Evolutionary conservation across 768 basidiomycete species (phyloP), one percentile per base, ranked within the genome.

Genomic region (Tricholoma saponaceum): DNA sequence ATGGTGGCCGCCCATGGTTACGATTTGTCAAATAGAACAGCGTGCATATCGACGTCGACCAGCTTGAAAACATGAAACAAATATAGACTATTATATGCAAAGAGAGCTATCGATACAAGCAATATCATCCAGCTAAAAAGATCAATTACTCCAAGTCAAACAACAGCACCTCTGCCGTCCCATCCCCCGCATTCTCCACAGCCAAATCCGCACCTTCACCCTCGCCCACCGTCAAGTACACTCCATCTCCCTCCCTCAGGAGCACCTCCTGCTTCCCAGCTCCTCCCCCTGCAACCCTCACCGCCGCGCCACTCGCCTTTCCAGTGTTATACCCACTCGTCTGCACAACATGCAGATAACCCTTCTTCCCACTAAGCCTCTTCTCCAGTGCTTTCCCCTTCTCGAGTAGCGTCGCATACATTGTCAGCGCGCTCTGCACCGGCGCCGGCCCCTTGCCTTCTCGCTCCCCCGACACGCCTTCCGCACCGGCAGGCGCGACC

Each of bases 331-430:
- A 96, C 2, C 93, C 94, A 25, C 85, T 86, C 5, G 80, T 89
- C 75, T 96, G 94, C 51, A 94, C 79, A 49, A 94, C 81, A 62
- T 98, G 96, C 20, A 96, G 71, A 67, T 95, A 96, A 2, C 83
- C 88, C 66, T 90, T 90, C 65, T 66, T 73, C 2, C 74, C 76
- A 26, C 70, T 69, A 44, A 94, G 74, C 8, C 66, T 71, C 66
- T 86, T 82, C 57, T 76, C 70, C 53, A 94, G 64, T 10, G 76
- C 79, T 55, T 76, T 75, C 2, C 79, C 79, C 0, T 81, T 75
- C 0, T 82, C 77, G n/a, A 95, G 73, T 37, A 97, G 67, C 0
- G 90, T 83, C 4, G 94, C 90, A 65, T 84, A 91, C 66, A 95
- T 76, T 26, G 84, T 77, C 49, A 95, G 64, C 1, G 80, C 76